Percentiles rank a stretch among this genome's conserved stretches.
phyloP scores from a whole-genome alignment of 345 rosid species.

The Lagerstroemia speciosa region DNA sequence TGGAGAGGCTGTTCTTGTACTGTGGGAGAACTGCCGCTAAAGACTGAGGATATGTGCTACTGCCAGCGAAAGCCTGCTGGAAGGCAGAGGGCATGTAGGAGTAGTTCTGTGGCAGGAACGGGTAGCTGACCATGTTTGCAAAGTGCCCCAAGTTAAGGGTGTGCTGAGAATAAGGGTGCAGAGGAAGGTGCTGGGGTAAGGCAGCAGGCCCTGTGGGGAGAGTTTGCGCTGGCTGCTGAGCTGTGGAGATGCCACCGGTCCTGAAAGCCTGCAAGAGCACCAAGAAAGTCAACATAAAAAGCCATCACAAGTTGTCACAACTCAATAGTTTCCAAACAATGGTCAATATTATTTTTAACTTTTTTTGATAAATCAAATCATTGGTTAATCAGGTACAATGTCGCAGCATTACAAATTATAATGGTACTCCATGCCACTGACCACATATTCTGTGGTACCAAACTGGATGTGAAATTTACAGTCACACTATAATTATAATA shows the following conservation, averaged over 20 bases:
- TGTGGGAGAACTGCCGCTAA: conserved; percentile 82
- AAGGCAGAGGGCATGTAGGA: conserved; percentile 84
- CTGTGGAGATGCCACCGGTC: conserved; percentile 50
- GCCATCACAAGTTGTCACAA: not conserved
- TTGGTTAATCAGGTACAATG: too few relatives aligned
- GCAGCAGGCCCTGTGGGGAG: conserved; percentile 71
- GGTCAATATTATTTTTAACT: not conserved
- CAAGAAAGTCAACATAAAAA: conserved; percentile 10
- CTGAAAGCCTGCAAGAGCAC: conserved; percentile 42
- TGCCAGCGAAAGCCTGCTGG: conserved; percentile 81
- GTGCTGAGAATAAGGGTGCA: conserved; percentile 91
- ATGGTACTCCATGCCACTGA: not conserved
- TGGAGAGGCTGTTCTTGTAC: conserved; percentile 69
- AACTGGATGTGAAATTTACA: not conserved
- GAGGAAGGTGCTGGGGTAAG: conserved; percentile 76
- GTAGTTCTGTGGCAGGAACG: conserved; percentile 86
- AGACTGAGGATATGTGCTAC: conserved; percentile 74
- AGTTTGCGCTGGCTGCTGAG: conserved; percentile 37
- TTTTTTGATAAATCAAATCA: too few relatives aligned
- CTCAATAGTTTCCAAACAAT: not conserved
- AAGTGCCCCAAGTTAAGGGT: conserved; percentile 72
- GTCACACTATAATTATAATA: too few relatives aligned
- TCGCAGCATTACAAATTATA: not conserved
- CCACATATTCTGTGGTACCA: not conserved
- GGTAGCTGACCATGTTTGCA: conserved; percentile 84